Conservation (phyloP, 805 yeast species). For the Saturnispora diversa region DNA sequence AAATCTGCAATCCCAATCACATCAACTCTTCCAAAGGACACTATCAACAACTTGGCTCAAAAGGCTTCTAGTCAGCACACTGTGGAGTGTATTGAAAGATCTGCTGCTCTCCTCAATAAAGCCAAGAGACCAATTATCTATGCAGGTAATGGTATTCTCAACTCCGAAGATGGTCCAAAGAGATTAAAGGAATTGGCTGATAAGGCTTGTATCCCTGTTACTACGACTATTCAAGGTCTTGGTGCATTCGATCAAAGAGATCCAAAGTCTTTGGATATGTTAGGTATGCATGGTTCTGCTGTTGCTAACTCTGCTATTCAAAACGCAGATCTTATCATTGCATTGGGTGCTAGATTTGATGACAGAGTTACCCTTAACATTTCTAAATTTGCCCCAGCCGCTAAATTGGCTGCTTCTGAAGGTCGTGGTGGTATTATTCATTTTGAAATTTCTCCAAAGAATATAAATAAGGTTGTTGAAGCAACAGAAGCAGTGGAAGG, state of each 20-base stretch:
- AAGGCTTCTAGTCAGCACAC: slow-evolving; percentile 69
- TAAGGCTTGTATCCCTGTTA: slow-evolving; percentile 88
- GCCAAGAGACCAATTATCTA: slow-evolving; percentile 86
- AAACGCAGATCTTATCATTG: slow-evolving; percentile 85
- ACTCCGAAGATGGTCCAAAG: slow-evolving; percentile 71
- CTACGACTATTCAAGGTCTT: slow-evolving; percentile 88
- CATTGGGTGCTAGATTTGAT: slow-evolving; percentile 95
- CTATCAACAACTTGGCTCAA: slow-evolving; percentile 62
- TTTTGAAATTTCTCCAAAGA: slow-evolving; percentile 93
- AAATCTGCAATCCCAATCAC: slow-evolving; percentile 77
- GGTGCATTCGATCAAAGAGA: slow-evolving; percentile 93
- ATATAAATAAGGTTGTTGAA: slow-evolving; percentile 93
- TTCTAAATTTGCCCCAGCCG: slow-evolving; percentile 86
- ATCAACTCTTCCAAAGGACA: slow-evolving; percentile 65
- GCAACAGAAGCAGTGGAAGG: slow-evolving; percentile 97
- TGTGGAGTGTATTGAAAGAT: slow-evolving; percentile 59
- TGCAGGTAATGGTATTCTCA: slow-evolving; percentile 87
- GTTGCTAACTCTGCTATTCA: slow-evolving; percentile 94
- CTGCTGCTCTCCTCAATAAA: slow-evolving; percentile 69
- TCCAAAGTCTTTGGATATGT: slow-evolving; percentile 85
- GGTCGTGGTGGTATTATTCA: slow-evolving; percentile 93
- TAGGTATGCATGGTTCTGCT: slow-evolving; percentile 97
- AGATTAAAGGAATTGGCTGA: slow-evolving; percentile 78
- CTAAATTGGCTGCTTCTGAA: slow-evolving; percentile 80
- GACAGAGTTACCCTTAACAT: slow-evolving; percentile 94